Evolutionary conservation across 164 flowering plant species (phyloP).

Genomic region (Aristolochia californica): DNA sequence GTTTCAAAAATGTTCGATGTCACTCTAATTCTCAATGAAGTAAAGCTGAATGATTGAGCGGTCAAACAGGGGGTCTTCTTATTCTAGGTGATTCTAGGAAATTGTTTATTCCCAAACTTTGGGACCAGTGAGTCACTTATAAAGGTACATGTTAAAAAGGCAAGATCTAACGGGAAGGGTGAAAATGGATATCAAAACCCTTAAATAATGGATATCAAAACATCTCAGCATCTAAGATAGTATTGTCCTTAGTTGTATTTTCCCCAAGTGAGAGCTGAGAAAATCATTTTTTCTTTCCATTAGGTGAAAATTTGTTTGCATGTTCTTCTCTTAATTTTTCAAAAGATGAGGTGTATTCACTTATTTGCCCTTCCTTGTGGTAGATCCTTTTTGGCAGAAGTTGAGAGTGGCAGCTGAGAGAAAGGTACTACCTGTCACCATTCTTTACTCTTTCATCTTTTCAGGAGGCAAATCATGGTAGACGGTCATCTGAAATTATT

Average conservation of each 20-base stretch:
- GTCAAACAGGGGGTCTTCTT: too few species aligned
- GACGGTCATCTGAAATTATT: background rate
- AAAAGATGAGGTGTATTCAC: background rate
- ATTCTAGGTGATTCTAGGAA: too few species aligned
- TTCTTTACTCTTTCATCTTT: background rate
- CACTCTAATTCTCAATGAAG: too few species aligned
- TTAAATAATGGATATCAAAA: too few species aligned
- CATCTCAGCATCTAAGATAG: too few species aligned
- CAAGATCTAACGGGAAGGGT: too few species aligned
- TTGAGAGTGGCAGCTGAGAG: constrained; percentile 40
- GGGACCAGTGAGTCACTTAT: too few species aligned
- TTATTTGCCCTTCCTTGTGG: background rate
- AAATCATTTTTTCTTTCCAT: background rate
- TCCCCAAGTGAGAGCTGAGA: background rate
- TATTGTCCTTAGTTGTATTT: background rate
- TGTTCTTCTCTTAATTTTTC: background rate
- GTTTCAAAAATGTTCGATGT: too few species aligned
- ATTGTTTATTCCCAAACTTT: too few species aligned
- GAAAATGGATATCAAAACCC: too few species aligned
- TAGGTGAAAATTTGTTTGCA: background rate
- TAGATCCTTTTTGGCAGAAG: constrained; percentile 59
- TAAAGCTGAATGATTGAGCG: too few species aligned
- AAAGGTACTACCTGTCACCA: constrained; percentile 30
- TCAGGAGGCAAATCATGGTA: background rate
- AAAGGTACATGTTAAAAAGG: too few species aligned